Base-by-base conservation (phyloP, 331 rosid species). In the Pyrus hybrid region DNA sequence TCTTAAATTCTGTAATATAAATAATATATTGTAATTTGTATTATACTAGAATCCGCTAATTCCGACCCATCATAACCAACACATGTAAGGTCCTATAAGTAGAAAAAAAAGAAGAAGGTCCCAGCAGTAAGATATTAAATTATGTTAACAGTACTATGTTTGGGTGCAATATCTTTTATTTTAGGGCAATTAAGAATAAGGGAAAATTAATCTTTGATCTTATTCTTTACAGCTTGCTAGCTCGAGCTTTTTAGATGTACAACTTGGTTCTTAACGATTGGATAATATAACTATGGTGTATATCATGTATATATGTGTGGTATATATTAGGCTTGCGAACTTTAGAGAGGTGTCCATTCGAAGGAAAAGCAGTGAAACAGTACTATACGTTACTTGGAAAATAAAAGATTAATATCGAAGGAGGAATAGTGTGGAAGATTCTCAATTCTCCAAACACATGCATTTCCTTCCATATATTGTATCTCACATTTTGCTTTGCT, bases 21-120 rank as follows among this genome's bases (percentile, higher is more conserved):
- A 35, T 35, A 8, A 35, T 35, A 8, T 9, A 35, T n/a, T n/a
- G n/a, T n/a, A n/a, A n/a, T n/a, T 35, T 8, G 43, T 35, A 35
- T 35, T 35, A 35, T 9, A 35, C 12, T 8, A 2, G 3, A 35
- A 35, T 35, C 12, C 8, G 2, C 8, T 35, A 35, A 35, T 35
- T 35, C 43, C 13, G 13, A 35, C 43, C 43, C 43, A 35, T 35
- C 13, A 35, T 35, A 35, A 84, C 84, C 81, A 77, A 35, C 43
- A 35, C 0, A 35, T 8, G 43, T 35, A n/a, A n/a, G n/a, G n/a
- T n/a, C n/a, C n/a, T n/a, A n/a, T n/a, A n/a, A n/a, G n/a, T n/a
- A n/a, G n/a, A n/a, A n/a, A n/a, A n/a, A n/a, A n/a, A n/a, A n/a
- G n/a, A n/a, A n/a, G n/a, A 30, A 14, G 20, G 54, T 5, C 54